Evolutionary conservation across 805 yeast species (phyloP).

Genomic region (Saturnispora kantuleensis): DNA sequence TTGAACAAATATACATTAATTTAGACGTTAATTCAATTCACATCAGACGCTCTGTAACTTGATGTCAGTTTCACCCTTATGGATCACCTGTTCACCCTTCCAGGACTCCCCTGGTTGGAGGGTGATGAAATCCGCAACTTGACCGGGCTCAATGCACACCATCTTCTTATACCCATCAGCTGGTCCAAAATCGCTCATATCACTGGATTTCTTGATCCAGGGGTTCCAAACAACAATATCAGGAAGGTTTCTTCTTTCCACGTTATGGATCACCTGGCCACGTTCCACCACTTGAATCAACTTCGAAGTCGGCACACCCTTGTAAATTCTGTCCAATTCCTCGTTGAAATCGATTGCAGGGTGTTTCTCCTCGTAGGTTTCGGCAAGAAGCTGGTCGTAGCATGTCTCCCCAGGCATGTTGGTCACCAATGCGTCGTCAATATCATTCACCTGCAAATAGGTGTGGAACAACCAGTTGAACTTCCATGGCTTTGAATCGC

Average conservation of each 20-base stretch:
- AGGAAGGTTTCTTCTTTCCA: constrained; percentile 49
- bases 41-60: constrained; percentile 10
- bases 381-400: constrained; percentile 64
- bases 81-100: constrained; percentile 57
- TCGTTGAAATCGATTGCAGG: constrained; percentile 64
- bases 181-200: constrained; percentile 85
- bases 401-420: constrained; percentile 68
- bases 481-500: constrained; percentile 55
- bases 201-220: constrained; percentile 74
- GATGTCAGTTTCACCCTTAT: constrained; percentile 39
- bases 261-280: constrained; percentile 61
- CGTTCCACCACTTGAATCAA: constrained; percentile 57
- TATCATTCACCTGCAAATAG: constrained; percentile 65
- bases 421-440: constrained; percentile 66
- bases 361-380: constrained; percentile 56
- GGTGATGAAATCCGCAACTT: constrained; percentile 57
- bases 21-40: not conserved
- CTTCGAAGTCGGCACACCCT: constrained; percentile 44
- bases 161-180: constrained; percentile 72
- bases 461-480: constrained; percentile 96
- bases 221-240: constrained; percentile 95
- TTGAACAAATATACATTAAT: too few relatives aligned
- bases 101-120: constrained; percentile 67
- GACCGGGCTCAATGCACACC: constrained; percentile 95
- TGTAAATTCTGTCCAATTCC: constrained; percentile 82